Evolutionary conservation across 2,329 filamentous ascomycete species (phyloP).

Genomic region (Pseudopyrenochaeta lycopersici): DNA sequence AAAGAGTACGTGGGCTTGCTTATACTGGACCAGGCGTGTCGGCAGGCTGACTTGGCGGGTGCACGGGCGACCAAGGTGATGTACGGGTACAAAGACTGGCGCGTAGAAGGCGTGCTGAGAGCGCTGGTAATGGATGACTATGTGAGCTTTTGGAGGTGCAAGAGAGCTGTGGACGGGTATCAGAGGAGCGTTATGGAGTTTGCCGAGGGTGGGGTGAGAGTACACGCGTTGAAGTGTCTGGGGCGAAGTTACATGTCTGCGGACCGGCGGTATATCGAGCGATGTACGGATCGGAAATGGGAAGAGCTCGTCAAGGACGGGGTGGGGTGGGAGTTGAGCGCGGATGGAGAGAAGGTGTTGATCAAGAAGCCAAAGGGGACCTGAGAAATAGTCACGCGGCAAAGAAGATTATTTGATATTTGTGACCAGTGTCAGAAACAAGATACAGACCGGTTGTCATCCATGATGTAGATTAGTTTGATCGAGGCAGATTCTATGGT

Average conservation of each 20-base stretch:
- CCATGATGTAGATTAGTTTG: too few relatives aligned
- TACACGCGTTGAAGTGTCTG: slow-evolving; percentile 85
- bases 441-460: too few relatives aligned
- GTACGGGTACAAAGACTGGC: slow-evolving; percentile 71
- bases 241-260: slow-evolving; percentile 81
- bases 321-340: slow-evolving; percentile 82
- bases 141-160: slow-evolving; percentile 76
- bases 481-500: too few relatives aligned
- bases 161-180: slow-evolving; percentile 80
- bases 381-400: slow-evolving; percentile 29
- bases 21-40: slow-evolving; percentile 87
- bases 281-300: slow-evolving; percentile 75
- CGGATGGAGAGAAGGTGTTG: slow-evolving; percentile 73
- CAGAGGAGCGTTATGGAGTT: slow-evolving; percentile 81
- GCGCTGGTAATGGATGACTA: slow-evolving; percentile 85
- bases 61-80: slow-evolving; percentile 73
- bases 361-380: slow-evolving; percentile 70
- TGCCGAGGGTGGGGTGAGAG: slow-evolving; percentile 76
- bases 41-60: slow-evolving; percentile 75
- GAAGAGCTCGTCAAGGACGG: slow-evolving; percentile 73
- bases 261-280: slow-evolving; percentile 74
- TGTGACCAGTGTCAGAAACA: too few relatives aligned
- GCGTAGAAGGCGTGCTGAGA: slow-evolving; percentile 73
- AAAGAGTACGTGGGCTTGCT: slow-evolving; percentile 83
- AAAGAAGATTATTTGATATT: too few relatives aligned